Evolutionary conservation across 2,329 filamentous ascomycete genomes (phyloP), one percentile per base, ranked within the genome.

Genomic region (Didymella lethalis): DNA sequence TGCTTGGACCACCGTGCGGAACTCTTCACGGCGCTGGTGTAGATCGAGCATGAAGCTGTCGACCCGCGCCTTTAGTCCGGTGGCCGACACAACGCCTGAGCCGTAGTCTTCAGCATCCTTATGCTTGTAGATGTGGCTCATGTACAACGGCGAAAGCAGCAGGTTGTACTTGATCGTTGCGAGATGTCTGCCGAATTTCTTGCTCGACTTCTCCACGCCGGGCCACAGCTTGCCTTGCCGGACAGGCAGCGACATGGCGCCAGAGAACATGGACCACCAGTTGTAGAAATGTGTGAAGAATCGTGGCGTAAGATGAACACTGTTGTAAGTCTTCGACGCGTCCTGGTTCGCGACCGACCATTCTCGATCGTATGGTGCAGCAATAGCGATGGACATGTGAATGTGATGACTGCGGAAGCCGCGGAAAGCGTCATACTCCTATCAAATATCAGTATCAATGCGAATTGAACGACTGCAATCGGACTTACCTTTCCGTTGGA

Each of bases 161-260:
- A 99, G 81, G 63, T 94, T 97, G 80, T 98, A 98, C 81, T 99
- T 99, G 82, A 99, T 93, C 8, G 96, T 99, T n/a, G 93, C 94
- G 62, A 99, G 82, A 78, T 99, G 96, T 48, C 95, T 87, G 14
- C 94, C 94, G 75, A 99, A 99, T 75, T 99, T 99, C 80, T 99
- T 99, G 82, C 92, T 97, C 45, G 92, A 95, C 82, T 97, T 97
- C 68, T 97, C 95, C 25, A 93, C 86, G 0, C 92, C 93, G 6
- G 93, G 94, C 88, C 93, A 99, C 3, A 99, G 84, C 46, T 86
- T 85, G 16, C 95, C 95, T 80, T 99, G 96, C 0, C 95, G 91
- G 57, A 99, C 90, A 11, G 95, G 96, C 28, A 99, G 83, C 11
- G 94, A 96, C 88, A 98, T 93, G 8, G 94, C 90, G 1, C 94